Conservation (phyloP, 371 early-diverging fungal genomes). For the Haplosporangium sp. region DNA sequence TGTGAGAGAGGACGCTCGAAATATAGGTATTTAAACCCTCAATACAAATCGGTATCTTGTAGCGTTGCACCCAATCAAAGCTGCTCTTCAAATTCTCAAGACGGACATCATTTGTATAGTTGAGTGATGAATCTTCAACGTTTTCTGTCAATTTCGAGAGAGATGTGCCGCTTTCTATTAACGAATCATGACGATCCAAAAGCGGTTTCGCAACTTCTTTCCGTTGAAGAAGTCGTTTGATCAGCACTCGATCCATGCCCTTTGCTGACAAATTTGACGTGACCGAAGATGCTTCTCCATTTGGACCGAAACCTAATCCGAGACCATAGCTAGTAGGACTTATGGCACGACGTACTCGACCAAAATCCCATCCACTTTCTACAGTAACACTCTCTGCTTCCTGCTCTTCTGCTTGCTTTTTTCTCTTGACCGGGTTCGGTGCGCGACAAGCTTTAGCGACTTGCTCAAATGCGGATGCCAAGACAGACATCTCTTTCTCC, state of each 20-base stretch:
- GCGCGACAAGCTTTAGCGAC: slow-evolving; percentile 23
- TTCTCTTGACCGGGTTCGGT: not conserved
- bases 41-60: slow-evolving; percentile 35
- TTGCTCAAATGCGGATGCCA: slow-evolving; percentile 45
- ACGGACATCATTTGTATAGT: not conserved
- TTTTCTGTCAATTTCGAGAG: not conserved
- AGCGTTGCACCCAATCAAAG: slow-evolving; percentile 26
- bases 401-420: not conserved
- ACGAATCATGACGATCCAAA: slow-evolving; percentile 11
- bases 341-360: slow-evolving; percentile 9
- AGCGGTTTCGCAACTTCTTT: slow-evolving; percentile 26
- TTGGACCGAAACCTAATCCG: slow-evolving; percentile 3
- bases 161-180: not conserved
- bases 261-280: not conserved
- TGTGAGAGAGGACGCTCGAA: slow-evolving; percentile 26
- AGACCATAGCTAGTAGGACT: slow-evolving; percentile 6
- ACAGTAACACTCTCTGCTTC: not conserved
- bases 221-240: slow-evolving; percentile 27
- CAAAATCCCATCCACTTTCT: slow-evolving; percentile 29
- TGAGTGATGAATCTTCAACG: not conserved
- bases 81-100: slow-evolving; percentile 28
- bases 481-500: slow-evolving; percentile 5
- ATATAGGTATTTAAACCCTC: slow-evolving; percentile 34
- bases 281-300: not conserved
- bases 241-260: slow-evolving; percentile 14